phyloP scores from a whole-genome alignment of 2,329 filamentous ascomycete species.

The Knoxdaviesia capensis region DNA sequence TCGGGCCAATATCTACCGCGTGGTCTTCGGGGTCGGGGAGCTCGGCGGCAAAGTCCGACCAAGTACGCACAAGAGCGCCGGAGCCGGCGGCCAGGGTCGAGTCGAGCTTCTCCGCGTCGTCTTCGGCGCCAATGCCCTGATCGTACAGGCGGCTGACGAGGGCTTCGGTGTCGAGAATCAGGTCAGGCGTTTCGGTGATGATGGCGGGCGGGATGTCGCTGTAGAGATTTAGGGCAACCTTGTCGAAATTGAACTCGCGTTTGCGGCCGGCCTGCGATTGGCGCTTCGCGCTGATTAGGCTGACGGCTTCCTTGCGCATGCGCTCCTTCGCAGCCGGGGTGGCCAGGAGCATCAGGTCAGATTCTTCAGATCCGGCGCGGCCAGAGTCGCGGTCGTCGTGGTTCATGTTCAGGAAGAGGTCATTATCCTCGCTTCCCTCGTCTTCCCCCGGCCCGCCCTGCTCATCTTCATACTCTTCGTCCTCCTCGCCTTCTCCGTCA shows the following conservation, averaged over 20 bases:
- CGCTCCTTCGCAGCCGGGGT: constrained; percentile 33
- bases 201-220: constrained; percentile 29
- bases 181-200: constrained; percentile 46
- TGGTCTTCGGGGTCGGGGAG: constrained; percentile 30
- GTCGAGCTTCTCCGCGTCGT: constrained; percentile 35
- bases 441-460: constrained; percentile 17
- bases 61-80: constrained; percentile 29
- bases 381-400: constrained; percentile 22
- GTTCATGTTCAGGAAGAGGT: constrained; percentile 29
- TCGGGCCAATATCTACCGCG: constrained; percentile 43
- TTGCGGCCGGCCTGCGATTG: constrained; percentile 20
- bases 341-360: constrained; percentile 29
- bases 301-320: constrained; percentile 32
- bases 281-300: constrained; percentile 29
- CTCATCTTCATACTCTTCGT: constrained; percentile 10
- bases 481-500: constrained; percentile 18
- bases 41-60: constrained; percentile 31
- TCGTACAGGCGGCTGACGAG: constrained; percentile 45
- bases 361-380: constrained; percentile 3
- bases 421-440: constrained; percentile 19
- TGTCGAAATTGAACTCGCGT: constrained; percentile 42
- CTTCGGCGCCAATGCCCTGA: constrained; percentile 33
- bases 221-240: constrained; percentile 54
- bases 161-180: constrained; percentile 60
- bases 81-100: constrained; percentile 33